These are phyloP conservation scores for Penicillium sp. DNA, from an alignment of 2,329 filamentous ascomycete species.

Conservation along the genomic window DNA sequence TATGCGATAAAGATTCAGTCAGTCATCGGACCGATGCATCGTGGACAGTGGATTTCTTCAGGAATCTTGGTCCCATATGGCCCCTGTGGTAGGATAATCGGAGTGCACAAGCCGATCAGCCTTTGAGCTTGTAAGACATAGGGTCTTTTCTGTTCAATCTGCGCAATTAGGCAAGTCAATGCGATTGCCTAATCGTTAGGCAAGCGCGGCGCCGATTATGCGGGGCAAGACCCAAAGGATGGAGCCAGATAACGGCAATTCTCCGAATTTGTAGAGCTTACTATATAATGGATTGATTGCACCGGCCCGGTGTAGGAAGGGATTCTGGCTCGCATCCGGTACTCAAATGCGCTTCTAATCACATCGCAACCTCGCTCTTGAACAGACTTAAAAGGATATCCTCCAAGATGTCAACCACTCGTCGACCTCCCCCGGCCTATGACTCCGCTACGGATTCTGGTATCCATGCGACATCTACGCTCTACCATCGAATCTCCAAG, in stretches of 20 bases:
- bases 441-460: slow-evolving; percentile 41
- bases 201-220: slow-evolving; percentile 6
- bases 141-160: background rate
- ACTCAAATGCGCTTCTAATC: background rate
- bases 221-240: slow-evolving; percentile 13
- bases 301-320: slow-evolving; percentile 1
- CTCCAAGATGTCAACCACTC: slow-evolving; percentile 33
- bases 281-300: slow-evolving; percentile 5
- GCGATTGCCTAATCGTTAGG: background rate
- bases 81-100: background rate
- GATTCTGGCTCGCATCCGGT: background rate
- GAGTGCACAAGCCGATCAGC: background rate
- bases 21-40: slow-evolving; percentile 18
- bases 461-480: slow-evolving; percentile 40
- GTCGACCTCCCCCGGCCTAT: slow-evolving; percentile 45
- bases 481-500: slow-evolving; percentile 44
- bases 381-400: background rate
- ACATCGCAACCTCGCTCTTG: background rate
- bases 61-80: background rate
- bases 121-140: background rate
- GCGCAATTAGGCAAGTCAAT: background rate
- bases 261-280: background rate
- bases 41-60: background rate
- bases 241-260: slow-evolving; percentile 11
- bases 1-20: no score